Evolutionary conservation across 2,329 filamentous ascomycete genomes (phyloP).

Genomic region (Dactylellina drechsleri): DNA sequence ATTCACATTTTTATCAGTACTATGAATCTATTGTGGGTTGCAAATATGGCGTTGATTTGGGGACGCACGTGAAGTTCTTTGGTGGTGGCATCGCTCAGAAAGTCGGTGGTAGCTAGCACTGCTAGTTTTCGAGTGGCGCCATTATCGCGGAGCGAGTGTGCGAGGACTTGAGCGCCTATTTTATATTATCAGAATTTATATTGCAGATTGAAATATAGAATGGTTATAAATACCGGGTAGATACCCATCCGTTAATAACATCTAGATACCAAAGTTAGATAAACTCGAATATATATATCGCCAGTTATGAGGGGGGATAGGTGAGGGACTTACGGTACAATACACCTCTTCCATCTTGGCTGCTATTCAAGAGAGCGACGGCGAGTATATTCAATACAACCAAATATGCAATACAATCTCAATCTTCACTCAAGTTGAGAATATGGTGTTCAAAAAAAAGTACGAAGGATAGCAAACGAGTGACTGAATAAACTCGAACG

Average conservation of each 20-base stretch:
- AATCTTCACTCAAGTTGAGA: too few species aligned
- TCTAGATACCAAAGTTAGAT: conserved; percentile 66
- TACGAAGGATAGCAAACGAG: too few species aligned
- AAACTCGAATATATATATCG: neutral
- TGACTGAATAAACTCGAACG: too few species aligned
- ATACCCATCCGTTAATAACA: conserved; percentile 91
- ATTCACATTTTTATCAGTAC: neutral
- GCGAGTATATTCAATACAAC: neutral
- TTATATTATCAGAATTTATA: conserved; percentile 56
- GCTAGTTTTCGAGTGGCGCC: conserved; percentile 86
- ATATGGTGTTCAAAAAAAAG: too few species aligned
- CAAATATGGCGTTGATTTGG: too few species aligned
- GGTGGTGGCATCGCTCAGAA: conserved; percentile 78
- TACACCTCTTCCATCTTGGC: conserved; percentile 56
- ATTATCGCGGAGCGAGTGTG: conserved; percentile 91
- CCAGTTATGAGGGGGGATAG: neutral
- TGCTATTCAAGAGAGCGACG: neutral
- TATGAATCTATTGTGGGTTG: neutral
- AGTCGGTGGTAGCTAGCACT: conserved; percentile 82
- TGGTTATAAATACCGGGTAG: conserved; percentile 77
- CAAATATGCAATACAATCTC: neutral
- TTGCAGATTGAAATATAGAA: conserved; percentile 8
- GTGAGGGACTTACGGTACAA: conserved; percentile 56
- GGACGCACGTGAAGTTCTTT: conserved; percentile 77
- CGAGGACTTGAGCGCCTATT: conserved; percentile 87